These are phyloP conservation scores for Aspergillus costaricaensis DNA, from an alignment of 2,329 filamentous ascomycete species.

Conservation along the genomic window DNA sequence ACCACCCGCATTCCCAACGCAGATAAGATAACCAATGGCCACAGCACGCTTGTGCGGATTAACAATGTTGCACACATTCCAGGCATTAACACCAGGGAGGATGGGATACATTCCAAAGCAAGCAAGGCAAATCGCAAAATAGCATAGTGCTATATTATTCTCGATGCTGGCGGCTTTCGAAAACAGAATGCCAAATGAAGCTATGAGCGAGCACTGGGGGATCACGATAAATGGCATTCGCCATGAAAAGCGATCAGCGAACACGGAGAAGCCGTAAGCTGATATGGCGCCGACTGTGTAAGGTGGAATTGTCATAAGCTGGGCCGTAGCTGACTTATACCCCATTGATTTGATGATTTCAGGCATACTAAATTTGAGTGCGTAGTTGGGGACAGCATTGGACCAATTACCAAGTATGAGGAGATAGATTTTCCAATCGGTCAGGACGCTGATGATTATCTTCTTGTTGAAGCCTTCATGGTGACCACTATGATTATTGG, in stretches of 20 bases:
- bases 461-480: slow-evolving; percentile 23
- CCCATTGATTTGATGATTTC: slow-evolving; percentile 46
- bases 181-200: slow-evolving; percentile 42
- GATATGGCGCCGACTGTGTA: slow-evolving; percentile 37
- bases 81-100: too few relatives aligned
- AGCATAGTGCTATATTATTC: too few relatives aligned
- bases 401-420: slow-evolving; percentile 48
- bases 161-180: slow-evolving; percentile 19
- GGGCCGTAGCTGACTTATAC: slow-evolving; percentile 17
- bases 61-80: too few relatives aligned
- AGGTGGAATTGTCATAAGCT: slow-evolving; percentile 31
- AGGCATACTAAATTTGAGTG: slow-evolving; percentile 39
- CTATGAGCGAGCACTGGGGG: slow-evolving; percentile 38
- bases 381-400: slow-evolving; percentile 44
- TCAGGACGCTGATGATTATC: slow-evolving; percentile 44
- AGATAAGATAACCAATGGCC: too few relatives aligned
- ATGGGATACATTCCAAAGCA: too few relatives aligned
- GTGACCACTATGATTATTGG: too few relatives aligned
- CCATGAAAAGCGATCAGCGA: slow-evolving; percentile 43
- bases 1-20: too few relatives aligned
- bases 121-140: too few relatives aligned
- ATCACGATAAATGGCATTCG: slow-evolving; percentile 44
- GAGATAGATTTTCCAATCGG: slow-evolving; percentile 53
- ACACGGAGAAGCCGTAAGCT: slow-evolving; percentile 34
- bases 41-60: too few relatives aligned